phyloP scores from a whole-genome alignment of 2,329 filamentous ascomycete species.

The Drechslerella coelobrocha region DNA sequence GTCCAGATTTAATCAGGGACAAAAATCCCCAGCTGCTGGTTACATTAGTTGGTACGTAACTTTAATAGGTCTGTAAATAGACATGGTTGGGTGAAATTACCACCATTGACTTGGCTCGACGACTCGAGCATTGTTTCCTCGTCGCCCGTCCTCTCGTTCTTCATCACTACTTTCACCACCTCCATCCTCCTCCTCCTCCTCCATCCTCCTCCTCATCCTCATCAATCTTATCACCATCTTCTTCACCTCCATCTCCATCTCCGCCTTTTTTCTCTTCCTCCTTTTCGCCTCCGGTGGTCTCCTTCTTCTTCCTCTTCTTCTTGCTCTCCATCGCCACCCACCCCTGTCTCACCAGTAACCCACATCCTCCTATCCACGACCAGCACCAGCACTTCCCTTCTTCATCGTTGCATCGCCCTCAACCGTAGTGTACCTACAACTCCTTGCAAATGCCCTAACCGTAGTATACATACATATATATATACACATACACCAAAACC shows the following conservation, averaged over 20 bases:
- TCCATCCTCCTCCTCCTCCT: conserved; percentile 1
- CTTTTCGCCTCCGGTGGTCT: neutral
- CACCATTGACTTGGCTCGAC: conserved; percentile 2
- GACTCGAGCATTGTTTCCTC: too few species aligned
- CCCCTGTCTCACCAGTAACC: neutral
- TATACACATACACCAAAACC: too few species aligned
- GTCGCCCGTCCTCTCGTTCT: neutral
- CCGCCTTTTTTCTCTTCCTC: neutral
- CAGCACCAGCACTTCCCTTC: neutral
- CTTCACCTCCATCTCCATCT: neutral
- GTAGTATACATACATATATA: neutral
- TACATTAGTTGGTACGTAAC: too few species aligned
- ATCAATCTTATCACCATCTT: neutral
- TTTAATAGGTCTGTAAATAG: conserved; percentile 1
- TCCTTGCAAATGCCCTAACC: neutral
- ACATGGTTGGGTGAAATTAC: neutral
- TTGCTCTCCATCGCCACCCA: neutral
- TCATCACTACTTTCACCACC: neutral
- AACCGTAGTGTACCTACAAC: neutral
- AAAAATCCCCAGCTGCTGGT: neutral
- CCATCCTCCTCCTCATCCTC: neutral
- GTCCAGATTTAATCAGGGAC: neutral
- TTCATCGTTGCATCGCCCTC: neutral
- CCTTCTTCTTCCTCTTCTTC: neutral
- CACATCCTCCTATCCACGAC: too few species aligned